A percentile compares a stretch with the other conserved stretches of the same genome.
phyloP scores from a whole-genome alignment of 768 basidiomycete genomes.

The Amanita phalloides region DNA sequence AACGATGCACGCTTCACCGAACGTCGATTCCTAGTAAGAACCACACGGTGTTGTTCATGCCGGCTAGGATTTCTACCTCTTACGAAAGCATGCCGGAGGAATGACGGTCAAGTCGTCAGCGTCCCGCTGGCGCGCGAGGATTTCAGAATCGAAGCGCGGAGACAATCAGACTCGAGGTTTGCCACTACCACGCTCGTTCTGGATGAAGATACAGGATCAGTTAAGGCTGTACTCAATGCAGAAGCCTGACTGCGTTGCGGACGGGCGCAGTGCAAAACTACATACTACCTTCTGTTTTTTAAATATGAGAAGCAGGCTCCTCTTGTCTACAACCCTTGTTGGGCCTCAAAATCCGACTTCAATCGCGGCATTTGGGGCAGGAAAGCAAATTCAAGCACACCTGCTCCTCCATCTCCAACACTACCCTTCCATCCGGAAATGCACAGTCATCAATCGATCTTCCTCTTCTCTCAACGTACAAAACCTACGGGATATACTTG shows the following conservation, averaged over 20 bases:
- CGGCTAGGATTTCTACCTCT: constrained; percentile 38
- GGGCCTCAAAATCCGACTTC: constrained; percentile 25
- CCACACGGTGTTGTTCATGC: constrained; percentile 76
- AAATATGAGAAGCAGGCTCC: constrained; percentile 38
- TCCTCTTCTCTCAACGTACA: constrained; percentile 34
- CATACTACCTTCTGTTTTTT: not conserved
- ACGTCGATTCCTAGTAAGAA: constrained; percentile 38
- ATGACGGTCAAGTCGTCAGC: constrained; percentile 71
- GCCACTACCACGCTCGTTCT: constrained; percentile 66
- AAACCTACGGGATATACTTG: constrained; percentile 19
- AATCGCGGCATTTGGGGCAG: constrained; percentile 63
- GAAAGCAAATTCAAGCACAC: constrained; percentile 60
- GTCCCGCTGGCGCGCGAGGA: constrained; percentile 34
- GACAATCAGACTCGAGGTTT: constrained; percentile 32
- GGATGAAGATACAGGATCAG: constrained; percentile 55
- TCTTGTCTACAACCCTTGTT: constrained; percentile 52
- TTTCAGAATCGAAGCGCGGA: constrained; percentile 15
- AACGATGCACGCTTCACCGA: constrained; percentile 43
- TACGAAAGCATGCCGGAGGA: constrained; percentile 13
- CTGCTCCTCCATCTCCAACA: constrained; percentile 47
- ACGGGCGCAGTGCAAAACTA: constrained; percentile 58
- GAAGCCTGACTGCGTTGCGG: constrained; percentile 65
- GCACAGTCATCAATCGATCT: constrained; percentile 53
- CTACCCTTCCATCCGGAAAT: constrained; percentile 40
- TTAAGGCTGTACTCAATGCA: constrained; percentile 75